These are phyloP conservation scores for Epicoccum sorghinum DNA, from an alignment of 2,329 filamentous ascomycete species.

Conservation along the genomic window DNA sequence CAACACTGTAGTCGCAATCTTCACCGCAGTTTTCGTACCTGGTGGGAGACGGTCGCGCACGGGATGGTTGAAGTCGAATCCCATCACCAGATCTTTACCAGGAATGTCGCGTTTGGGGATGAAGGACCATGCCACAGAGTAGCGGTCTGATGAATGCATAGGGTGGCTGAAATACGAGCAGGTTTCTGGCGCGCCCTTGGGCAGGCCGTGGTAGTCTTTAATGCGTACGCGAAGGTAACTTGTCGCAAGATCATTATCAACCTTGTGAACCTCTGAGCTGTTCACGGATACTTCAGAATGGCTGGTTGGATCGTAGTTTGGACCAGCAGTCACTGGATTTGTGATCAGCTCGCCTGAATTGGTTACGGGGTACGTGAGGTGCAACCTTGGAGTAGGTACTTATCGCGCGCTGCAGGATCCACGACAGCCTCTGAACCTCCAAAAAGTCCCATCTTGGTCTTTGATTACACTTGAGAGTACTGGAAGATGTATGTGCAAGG, in stretches of 20 bases:
- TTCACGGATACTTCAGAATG: slow-evolving; percentile 45
- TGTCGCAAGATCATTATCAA: slow-evolving; percentile 39
- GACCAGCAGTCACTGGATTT: slow-evolving; percentile 42
- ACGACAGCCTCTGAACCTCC: slow-evolving; percentile 25
- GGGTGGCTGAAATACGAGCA: slow-evolving; percentile 42
- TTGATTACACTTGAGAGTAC: neutral
- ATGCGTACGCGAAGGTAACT: slow-evolving; percentile 44
- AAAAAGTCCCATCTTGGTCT: slow-evolving; percentile 3
- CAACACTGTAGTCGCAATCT: slow-evolving; percentile 44
- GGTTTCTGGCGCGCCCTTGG: slow-evolving; percentile 33
- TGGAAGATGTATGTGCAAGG: too few relatives aligned
- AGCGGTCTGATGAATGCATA: slow-evolving; percentile 42
- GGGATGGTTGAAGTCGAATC: slow-evolving; percentile 46
- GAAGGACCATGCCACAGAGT: slow-evolving; percentile 47
- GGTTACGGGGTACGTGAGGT: too few relatives aligned
- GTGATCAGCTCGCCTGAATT: neutral
- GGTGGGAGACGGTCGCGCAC: slow-evolving; percentile 47
- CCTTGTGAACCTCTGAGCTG: slow-evolving; percentile 24
- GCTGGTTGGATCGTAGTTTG: slow-evolving; percentile 39
- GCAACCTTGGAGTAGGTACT: slow-evolving; percentile 44
- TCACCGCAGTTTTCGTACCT: slow-evolving; percentile 45
- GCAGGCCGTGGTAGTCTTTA: slow-evolving; percentile 46
- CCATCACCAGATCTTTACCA: slow-evolving; percentile 41
- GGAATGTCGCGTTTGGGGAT: slow-evolving; percentile 41
- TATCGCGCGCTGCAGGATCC: slow-evolving; percentile 41